Base-by-base conservation (phyloP, 441 rosid genomes). In the Metrosideros polymorpha region DNA sequence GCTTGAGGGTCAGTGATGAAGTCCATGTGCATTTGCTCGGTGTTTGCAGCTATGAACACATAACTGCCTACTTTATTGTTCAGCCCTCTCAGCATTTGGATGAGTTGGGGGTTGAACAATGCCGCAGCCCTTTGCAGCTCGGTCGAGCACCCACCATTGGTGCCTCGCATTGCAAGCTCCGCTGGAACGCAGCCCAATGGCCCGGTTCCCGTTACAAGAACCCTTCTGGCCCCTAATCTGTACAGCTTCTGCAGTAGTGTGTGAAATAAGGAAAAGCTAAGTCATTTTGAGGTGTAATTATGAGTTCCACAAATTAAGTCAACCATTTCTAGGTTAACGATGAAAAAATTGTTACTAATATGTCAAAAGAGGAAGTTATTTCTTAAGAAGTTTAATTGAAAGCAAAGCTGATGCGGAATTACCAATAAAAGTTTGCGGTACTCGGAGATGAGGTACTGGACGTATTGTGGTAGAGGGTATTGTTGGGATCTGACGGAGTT, bases 161-260 rank as follows among this genome's bases (percentile, higher is more conserved):
- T 88, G 92, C 99, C 89, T 82, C 90, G 93, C 89, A 85, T 82
- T 29, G 98, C 99, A 53, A 93, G 85, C 82, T 96, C 99, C 1
- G 99, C 98, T 1, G 98, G 99, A 35, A 92, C 97, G 76, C 99
- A 97, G 3, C 99, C 99, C 75, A 97, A 22, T 12, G 99, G 99
- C 66, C 99, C 99, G 0, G 98, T 97, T 3, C 99, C 99, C 0
- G 98, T 95, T 88, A 97, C 99, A 85, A 97, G 82, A 75, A 97
- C 96, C 87, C 98, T 88, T 7, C 96, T 91, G 29, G 95, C 99
- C 47, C 99, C 98, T 85, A 96, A 53, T 56, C 94, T 92, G 50
- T 97, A 91, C 13, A 94, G 85, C 85, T 88, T 95, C 98, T 97
- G 89, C 85, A 83, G 7, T 29, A 45, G 12, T 32, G 25, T 17